Base-by-base conservation (phyloP, 176 grass and related monocot genomes). In the Oryza rufipogon region DNA sequence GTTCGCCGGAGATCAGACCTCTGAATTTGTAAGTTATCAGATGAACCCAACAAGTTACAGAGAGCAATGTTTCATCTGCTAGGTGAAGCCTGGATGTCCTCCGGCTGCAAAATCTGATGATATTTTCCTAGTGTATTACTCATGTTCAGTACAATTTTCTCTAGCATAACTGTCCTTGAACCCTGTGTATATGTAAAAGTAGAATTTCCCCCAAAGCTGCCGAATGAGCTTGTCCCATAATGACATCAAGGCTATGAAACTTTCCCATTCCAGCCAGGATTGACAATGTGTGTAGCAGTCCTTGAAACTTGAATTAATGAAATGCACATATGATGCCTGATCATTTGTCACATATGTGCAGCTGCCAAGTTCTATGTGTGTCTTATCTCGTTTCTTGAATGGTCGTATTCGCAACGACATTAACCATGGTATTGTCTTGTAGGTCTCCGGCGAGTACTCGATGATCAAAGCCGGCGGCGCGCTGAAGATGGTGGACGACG, bases 361-460 rank as follows among this genome's bases (percentile, higher is more conserved):
- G 20, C 7, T 9, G 19, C 17, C 51, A 36, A 36, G 0, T 36
- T 36, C 34, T 36, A 36, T 36, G 25, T 25, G 25, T 25, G 25
- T 25, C 25, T 25, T 25, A 25, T 25, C 25, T 25, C 25, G 25
- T 25, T 25, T 25, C 25, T 25, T 25, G 34, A 36, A 36, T 22
- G 58, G 20, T 1, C 58, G 58, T 61, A 61, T 9, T 19, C 6
- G 52, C 52, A 56, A 2, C 6, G 52, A 20, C 46, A 56, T 56
- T 22, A n/a, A 56, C 52, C 15, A 16, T 28, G n/a, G 47, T 9
- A 14, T 2, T 49, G 16, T 84, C 30, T 32, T 32, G 30, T 32
- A 95, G 96, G 96, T 99, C 10, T 99, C 96, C 9, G 96, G 96
- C 23, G 96, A 99, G 87, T 96, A 96, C 78, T 95, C 96, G 34